These are phyloP conservation scores for Nematodospora valgi DNA, from an alignment of 805 yeast species.

Conservation along the genomic window DNA sequence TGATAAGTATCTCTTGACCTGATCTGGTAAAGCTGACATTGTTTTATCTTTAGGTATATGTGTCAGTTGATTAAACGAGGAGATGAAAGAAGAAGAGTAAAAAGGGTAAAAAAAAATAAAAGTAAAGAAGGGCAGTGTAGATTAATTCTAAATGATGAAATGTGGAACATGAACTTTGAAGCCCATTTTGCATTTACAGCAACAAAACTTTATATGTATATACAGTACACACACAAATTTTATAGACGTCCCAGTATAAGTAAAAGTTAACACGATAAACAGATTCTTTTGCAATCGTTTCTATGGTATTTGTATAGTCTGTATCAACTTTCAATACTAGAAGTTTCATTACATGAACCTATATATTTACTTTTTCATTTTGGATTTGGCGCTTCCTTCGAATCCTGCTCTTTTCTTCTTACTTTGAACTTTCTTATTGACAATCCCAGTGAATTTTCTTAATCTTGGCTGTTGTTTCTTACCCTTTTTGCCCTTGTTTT, in stretches of 20 bases:
- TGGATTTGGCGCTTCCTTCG: conserved; percentile 64
- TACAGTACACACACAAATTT: too few species aligned
- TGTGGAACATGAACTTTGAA: too few species aligned
- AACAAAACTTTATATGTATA: too few species aligned
- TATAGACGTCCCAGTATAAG: too few species aligned
- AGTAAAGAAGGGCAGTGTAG: background rate
- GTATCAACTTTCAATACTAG: background rate
- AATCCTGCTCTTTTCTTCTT: conserved; percentile 76
- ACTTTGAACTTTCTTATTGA: conserved; percentile 31
- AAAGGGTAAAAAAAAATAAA: conserved; percentile 1
- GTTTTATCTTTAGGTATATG: conserved; percentile 2
- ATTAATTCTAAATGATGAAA: too few species aligned
- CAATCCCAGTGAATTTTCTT: conserved; percentile 59
- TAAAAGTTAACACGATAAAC: too few species aligned
- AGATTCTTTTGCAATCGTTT: too few species aligned
- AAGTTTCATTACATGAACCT: background rate
- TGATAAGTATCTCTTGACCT: conserved; percentile 45
- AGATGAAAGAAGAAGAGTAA: background rate
- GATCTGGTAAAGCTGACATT: conserved; percentile 45
- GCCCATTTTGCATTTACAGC: too few species aligned
- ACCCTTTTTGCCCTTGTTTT: conserved; percentile 76
- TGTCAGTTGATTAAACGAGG: background rate
- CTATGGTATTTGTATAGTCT: background rate
- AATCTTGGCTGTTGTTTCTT: conserved; percentile 64
- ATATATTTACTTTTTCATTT: conserved; percentile 26